Evolutionary conservation across 2,329 filamentous ascomycete species (phyloP), one percentile per base, ranked within the genome.

Genomic region (Stachybotrys echinatus): DNA sequence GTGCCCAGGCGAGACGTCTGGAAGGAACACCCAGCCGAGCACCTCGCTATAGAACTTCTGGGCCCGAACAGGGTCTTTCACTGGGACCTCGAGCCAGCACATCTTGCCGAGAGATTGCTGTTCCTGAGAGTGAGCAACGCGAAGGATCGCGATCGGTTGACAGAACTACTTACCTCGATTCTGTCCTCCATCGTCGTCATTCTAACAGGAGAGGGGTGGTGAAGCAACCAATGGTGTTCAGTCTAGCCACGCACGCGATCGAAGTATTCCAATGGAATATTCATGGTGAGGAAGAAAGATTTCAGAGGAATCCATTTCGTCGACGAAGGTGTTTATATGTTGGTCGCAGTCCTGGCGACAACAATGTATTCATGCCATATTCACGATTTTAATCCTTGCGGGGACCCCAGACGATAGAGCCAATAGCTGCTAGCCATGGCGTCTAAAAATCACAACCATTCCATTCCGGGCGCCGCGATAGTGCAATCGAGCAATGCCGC

Each of bases 41-140:
- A 72, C 57, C 18, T 63, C 55, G 8, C 55, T 58, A 53, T 72
- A 73, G 58, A 74, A 72, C 39, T 60, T 61, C 42, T 63, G 61
- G 48, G 65, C 70, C 23, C 69, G 61, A 23, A 52, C 44, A 14
- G 68, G 50, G 53, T 70, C 60, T 23, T 53, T 57, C 47, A 66
- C 65, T n/a, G 69, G 68, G 14, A 73, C 55, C 49, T 73, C 65
- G 43, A 68, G 62, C 67, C 68, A 73, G 56, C 62, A 67, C 45
- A 69, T 62, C 46, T 70, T 60, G 51, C 67, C 68, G 40, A 61
- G 50, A 40, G 49, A 45, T 52, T 61, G 54, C 58, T 60, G 48
- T 14, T 4, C 21, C 23, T 14, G 34, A 5, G 40, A 45, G 44
- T 54, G 40, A 48, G 45, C 14, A 8, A 14, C 2, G 27, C 14